A percentile compares a stretch with the other conserved stretches of the same genome.
These are phyloP conservation scores for Hebeloma cylindrosporum DNA, from an alignment of 768 basidiomycete genomes.

Conservation along the genomic window DNA sequence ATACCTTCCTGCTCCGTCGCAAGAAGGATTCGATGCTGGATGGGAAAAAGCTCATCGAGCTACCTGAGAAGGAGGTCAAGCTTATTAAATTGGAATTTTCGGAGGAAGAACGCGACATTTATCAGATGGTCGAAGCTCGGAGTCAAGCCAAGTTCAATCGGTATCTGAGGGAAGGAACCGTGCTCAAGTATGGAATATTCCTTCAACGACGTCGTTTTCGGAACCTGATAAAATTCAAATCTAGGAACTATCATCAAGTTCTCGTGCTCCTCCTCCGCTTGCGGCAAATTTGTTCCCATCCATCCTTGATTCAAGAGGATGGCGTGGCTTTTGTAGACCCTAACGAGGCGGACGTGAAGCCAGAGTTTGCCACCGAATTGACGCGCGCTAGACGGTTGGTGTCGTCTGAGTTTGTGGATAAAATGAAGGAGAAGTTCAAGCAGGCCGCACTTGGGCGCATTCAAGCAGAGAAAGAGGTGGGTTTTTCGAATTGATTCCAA, in stretches of 20 bases:
- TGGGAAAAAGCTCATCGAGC: slow-evolving; percentile 65
- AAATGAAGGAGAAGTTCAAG: slow-evolving; percentile 48
- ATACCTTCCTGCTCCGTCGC: slow-evolving; percentile 54
- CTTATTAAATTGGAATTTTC: slow-evolving; percentile 57
- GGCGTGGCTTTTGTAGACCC: slow-evolving; percentile 44
- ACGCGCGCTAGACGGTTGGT: slow-evolving; percentile 46
- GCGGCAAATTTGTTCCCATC: slow-evolving; percentile 69
- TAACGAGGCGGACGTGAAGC: slow-evolving; percentile 35
- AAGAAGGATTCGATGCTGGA: slow-evolving; percentile 64
- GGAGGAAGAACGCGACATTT: slow-evolving; percentile 63
- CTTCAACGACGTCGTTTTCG: not conserved
- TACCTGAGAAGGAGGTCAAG: slow-evolving; percentile 55
- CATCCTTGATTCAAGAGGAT: slow-evolving; percentile 61
- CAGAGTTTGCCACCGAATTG: slow-evolving; percentile 40
- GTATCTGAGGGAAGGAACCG: slow-evolving; percentile 60
- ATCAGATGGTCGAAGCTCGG: slow-evolving; percentile 53
- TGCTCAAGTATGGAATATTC: slow-evolving; percentile 49
- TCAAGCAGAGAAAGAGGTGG: slow-evolving; percentile 53
- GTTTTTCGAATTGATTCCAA: not conserved
- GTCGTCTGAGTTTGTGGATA: slow-evolving; percentile 47
- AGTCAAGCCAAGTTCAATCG: slow-evolving; percentile 66
- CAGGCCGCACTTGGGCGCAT: slow-evolving; percentile 43
- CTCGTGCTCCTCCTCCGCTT: slow-evolving; percentile 52
- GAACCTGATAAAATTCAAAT: not conserved
- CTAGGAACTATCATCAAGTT: slow-evolving; percentile 58